Base-by-base conservation (phyloP, 345 rosid species). In the Aurinia saxatilis region DNA sequence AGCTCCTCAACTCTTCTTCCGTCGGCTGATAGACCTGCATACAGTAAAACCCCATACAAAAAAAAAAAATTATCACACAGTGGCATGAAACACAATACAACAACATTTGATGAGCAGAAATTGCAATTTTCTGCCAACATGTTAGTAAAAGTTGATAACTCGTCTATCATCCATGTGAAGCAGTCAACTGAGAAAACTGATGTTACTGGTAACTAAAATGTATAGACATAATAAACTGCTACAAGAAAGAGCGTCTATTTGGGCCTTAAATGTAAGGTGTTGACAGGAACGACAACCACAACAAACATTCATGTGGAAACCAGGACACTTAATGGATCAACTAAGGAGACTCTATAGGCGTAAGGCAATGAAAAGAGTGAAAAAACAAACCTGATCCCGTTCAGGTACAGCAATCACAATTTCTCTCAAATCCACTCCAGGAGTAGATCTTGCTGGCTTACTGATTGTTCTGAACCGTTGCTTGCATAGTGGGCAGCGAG, bases 1-100 rank as follows among this genome's bases (percentile, higher is more conserved):
- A 95, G 76, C 87, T 87, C 78, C 97, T 80, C 50, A 90, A 82
- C 83, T 90, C 99, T 83, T 95, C 99, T 74, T 95, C 99, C 18
- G 91, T 76, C 15, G 97, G 97, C 70, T 95, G 91, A 77, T 95
- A 95, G 74, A 93, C 95, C 99, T 93, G 77, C 36, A 70, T 30
- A 67, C 50, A 61, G 41, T 42, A 68, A 10, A 64, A 65, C 39
- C 6, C 57, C 41, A 30, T 13, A 17, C 29, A 25, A 27, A 19
- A 25, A 10, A n/a, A n/a, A 8, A 29, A 39, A 37, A 3, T 14
- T 46, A 14, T 57, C 56, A 58, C 46, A 67, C 30, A 31, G 38
- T 40, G 36, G 31, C 37, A 50, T 30, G 27, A 37, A 33, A 34
- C 21, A 51, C 29, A 13, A 29, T 8, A 38, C 57, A 31, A 50